Conservation (phyloP, 768 basidiomycete species). For the Cantharellus anzutake region DNA sequence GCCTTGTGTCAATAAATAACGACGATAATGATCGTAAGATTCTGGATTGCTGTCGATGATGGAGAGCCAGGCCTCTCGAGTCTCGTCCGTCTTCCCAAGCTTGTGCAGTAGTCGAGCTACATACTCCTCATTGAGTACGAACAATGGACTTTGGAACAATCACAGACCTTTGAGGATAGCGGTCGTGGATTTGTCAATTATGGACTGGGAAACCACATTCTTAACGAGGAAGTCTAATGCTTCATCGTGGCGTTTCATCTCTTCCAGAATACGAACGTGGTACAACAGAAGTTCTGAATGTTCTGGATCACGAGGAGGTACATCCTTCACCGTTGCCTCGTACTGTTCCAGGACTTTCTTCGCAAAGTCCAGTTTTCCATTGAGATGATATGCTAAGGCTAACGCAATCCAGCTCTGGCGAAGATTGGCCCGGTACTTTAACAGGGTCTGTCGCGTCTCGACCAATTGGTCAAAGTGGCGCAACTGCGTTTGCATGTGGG, state of each 20-base stretch:
- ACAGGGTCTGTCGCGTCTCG: conserved; percentile 63
- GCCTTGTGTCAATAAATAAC: conserved; percentile 46
- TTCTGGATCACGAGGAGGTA: conserved; percentile 62
- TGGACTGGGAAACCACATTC: conserved; percentile 39
- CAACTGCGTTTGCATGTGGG: conserved; percentile 74
- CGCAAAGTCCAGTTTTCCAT: conserved; percentile 51
- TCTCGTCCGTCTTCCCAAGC: conserved; percentile 39
- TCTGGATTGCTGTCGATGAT: conserved; percentile 80
- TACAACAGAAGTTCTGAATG: conserved; percentile 70
- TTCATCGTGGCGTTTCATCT: conserved; percentile 26
- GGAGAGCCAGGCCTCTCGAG: conserved; percentile 61
- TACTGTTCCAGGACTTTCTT: conserved; percentile 56
- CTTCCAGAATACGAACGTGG: conserved; percentile 54
- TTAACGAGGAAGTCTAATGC: conserved; percentile 35
- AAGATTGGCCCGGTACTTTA: conserved; percentile 59
- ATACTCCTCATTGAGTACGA: neutral
- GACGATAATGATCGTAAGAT: conserved; percentile 57
- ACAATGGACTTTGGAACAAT: neutral
- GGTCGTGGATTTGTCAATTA: conserved; percentile 38
- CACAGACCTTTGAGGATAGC: neutral
- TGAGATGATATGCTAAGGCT: conserved; percentile 76
- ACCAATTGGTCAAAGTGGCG: conserved; percentile 61
- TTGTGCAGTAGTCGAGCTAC: conserved; percentile 64
- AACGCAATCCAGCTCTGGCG: conserved; percentile 82
- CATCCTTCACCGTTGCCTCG: conserved; percentile 52